Base-by-base conservation (phyloP, 345 rosid genomes). In the Salix suchowensis region DNA sequence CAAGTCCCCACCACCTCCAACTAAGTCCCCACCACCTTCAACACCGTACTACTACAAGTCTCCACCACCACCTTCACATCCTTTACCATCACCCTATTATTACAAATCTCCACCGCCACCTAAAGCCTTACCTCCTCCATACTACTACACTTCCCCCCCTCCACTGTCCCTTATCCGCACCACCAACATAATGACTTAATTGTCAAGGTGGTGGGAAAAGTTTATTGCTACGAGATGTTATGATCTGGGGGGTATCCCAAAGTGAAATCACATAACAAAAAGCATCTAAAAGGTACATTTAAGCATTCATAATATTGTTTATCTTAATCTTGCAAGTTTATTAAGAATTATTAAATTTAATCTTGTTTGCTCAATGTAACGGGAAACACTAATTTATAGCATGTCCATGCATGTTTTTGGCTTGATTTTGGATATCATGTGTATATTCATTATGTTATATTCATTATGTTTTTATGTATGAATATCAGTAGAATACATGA, bases 121-220 rank as follows among this genome's bases (percentile, higher is more conserved):
- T 66, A 52, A 71, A 54, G 71, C 44, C 12, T 19, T 30, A 12
- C 75, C 82, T 36, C 75, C 79, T 30, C 32, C 32, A 30, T 30
- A 79, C 68, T 36, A 74, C 44, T 74, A 79, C 61, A 68, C 15
- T 2, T 74, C 82, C 32, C 78, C 82, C 18, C 82, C 82, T 44
- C 75, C 82, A 36, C 82, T 18, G 12, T 15, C 44, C 64, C 73
- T 40, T 48, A 72, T 55, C 74, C 81, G 30, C 73, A 58, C 40
- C 81, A 58, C 67, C 58, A 72, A 26, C 80, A 58, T 46, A 80
- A 76, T 21, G 46, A 80, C 34, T 42, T 81, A 37, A 54, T 75
- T 0, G 71, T 81, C 6, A 84, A 84, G 78, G 86, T 84, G 12
- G 86, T 84, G 19, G 86, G 86, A 7, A 81, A 84, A 68, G 86